A percentile compares a stretch with the other conserved stretches of the same genome.
phyloP scores from a whole-genome alignment of 768 basidiomycete genomes.

The Kwoniella dejecticola region DNA sequence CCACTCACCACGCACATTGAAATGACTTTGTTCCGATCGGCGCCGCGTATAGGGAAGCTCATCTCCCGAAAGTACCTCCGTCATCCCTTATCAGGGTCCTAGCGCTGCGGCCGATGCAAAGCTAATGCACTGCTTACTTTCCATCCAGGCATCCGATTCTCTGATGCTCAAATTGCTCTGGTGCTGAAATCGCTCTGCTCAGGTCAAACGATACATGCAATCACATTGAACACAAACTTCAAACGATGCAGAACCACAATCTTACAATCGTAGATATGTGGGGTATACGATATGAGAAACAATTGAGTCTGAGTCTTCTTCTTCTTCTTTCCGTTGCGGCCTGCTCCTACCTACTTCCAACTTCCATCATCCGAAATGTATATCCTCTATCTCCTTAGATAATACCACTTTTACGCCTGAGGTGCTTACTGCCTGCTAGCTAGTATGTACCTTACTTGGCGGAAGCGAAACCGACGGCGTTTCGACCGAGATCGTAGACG shows the following conservation, averaged over 20 bases:
- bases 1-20: background rate
- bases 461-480: slow-evolving; percentile 49
- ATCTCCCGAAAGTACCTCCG: background rate
- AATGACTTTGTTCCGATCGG: no score
- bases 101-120: no score
- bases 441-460: slow-evolving; percentile 28
- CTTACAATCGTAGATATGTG: background rate
- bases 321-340: no score
- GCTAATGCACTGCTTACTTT: no score
- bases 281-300: slow-evolving; percentile 1
- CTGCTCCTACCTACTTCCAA: background rate
- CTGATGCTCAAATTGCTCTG: no score
- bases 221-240: slow-evolving; percentile 5
- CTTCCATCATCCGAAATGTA: background rate
- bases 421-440: no score
- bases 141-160: no score
- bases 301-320: no score
- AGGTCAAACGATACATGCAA: slow-evolving; percentile 6
- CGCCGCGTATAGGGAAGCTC: no score
- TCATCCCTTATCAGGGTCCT: background rate
- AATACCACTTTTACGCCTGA: no score
- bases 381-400: background rate
- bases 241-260: slow-evolving; percentile 11
- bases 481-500: slow-evolving; percentile 56
- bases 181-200: no score